These are phyloP conservation scores for Trichophyton benhamiae DNA, from an alignment of 2,329 filamentous ascomycete genomes.

Conservation along the genomic window DNA sequence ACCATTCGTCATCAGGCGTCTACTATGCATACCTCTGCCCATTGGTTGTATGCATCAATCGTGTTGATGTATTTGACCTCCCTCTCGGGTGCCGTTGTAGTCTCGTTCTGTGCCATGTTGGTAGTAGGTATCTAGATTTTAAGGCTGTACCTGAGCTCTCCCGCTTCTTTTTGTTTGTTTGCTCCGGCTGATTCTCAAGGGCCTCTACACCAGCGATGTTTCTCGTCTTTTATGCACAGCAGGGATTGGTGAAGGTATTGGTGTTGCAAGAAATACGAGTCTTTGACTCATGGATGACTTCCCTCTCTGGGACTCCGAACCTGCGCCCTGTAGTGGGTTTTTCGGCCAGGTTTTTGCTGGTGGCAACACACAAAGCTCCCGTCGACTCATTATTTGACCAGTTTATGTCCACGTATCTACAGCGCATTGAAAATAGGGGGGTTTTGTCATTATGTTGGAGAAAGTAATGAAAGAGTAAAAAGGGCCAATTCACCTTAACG, in stretches of 20 bases:
- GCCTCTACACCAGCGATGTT: no score
- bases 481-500: background rate
- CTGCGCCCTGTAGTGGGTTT: background rate
- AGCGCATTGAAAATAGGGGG: background rate
- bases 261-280: background rate
- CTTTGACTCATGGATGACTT: background rate
- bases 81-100: background rate
- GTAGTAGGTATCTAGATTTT: background rate
- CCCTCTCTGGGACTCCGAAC: background rate
- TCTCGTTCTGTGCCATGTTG: background rate
- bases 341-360: background rate
- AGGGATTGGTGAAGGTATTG: background rate
- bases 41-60: conserved; percentile 28
- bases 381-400: background rate
- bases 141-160: no score
- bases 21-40: conserved; percentile 22
- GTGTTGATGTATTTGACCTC: conserved; percentile 24
- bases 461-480: background rate
- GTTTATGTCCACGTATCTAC: background rate
- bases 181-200: no score
- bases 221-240: background rate
- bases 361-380: background rate
- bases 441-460: background rate
- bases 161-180: no score
- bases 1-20: background rate